phyloP scores from a whole-genome alignment of 1,284 basidiomycete species.

The Flammula alnicola region DNA sequence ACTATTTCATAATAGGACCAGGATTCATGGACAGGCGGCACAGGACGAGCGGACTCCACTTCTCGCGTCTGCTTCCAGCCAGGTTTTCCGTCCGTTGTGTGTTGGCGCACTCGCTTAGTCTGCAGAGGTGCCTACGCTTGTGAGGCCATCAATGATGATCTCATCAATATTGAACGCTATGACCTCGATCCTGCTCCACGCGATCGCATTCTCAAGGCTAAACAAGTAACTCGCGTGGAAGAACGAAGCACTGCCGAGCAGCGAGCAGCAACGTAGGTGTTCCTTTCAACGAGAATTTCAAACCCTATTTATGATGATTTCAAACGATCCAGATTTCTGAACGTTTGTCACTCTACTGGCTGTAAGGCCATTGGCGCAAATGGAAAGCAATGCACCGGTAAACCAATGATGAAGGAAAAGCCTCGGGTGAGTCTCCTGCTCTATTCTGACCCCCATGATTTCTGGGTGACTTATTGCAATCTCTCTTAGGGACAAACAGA shows the following conservation, averaged over 20 bases:
- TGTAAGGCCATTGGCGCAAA: slow-evolving; percentile 10
- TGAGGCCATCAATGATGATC: slow-evolving; percentile 1
- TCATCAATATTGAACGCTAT: slow-evolving; percentile 9
- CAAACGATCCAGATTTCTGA: slow-evolving; percentile 13
- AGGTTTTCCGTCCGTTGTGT: slow-evolving; percentile 5
- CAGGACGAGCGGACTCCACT: not conserved
- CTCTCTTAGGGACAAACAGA: not conserved
- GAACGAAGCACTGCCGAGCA: slow-evolving; percentile 2
- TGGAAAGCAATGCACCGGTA: slow-evolving; percentile 13
- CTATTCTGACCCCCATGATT: no score
- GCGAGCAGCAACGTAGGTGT: not conserved
- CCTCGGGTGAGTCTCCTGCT: not conserved
- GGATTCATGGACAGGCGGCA: slow-evolving; percentile 2
- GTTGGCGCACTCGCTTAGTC: slow-evolving; percentile 9
- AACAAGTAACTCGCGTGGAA: slow-evolving; percentile 6
- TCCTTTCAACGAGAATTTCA: no score
- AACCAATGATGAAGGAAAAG: slow-evolving; percentile 11
- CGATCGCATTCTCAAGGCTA: slow-evolving; percentile 10
- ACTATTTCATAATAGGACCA: slow-evolving; percentile 4
- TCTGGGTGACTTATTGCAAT: not conserved
- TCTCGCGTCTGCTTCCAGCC: slow-evolving; percentile 3
- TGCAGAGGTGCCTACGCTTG: slow-evolving; percentile 21
- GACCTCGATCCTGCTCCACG: slow-evolving; percentile 16
- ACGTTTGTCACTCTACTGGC: not conserved
- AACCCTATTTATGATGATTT: not conserved